Evolutionary conservation across 2,329 filamentous ascomycete genomes (phyloP).

Genomic region (Nothomitra cinnamomea): DNA sequence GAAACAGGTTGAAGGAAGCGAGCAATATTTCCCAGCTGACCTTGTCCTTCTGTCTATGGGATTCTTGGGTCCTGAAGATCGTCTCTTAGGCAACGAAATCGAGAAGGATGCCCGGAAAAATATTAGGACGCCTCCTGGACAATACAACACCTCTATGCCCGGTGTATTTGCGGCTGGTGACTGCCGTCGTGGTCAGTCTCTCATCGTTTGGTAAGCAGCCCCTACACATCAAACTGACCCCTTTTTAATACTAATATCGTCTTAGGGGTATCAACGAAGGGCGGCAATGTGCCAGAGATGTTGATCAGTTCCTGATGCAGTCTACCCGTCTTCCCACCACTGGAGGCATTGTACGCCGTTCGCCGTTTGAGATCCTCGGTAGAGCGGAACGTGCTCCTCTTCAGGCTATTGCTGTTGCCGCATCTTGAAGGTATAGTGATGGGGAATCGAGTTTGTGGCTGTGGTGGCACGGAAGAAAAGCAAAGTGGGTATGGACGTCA

Average conservation of each 20-base stretch:
- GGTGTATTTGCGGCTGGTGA: conserved; percentile 91
- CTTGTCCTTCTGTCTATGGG: conserved; percentile 92
- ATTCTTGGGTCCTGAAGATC: conserved; percentile 85
- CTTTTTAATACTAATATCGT: conserved; percentile 11
- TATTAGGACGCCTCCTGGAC: conserved; percentile 77
- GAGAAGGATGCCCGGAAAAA: conserved; percentile 91
- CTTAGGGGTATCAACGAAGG: conserved; percentile 88
- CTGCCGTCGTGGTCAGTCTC: conserved; percentile 81
- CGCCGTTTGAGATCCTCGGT: conserved; percentile 52
- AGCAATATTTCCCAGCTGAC: conserved; percentile 93
- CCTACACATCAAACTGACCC: neutral
- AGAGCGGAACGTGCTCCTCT: neutral
- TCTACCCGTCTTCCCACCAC: conserved; percentile 71
- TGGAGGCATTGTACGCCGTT: conserved; percentile 78
- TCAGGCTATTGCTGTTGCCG: conserved; percentile 3
- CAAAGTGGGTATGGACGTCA: neutral
- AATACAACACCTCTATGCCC: conserved; percentile 74
- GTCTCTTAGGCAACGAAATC: conserved; percentile 70
- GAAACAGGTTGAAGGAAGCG: conserved; percentile 87
- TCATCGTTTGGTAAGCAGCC: conserved; percentile 74
- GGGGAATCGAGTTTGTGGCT: neutral
- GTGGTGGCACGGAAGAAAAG: neutral
- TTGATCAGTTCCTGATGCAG: conserved; percentile 72
- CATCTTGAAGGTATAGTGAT: neutral
- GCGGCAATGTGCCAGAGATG: conserved; percentile 78